Evolutionary conservation across 2,329 filamentous ascomycete species (phyloP).

Genomic region (Trichoderma semiorbis): DNA sequence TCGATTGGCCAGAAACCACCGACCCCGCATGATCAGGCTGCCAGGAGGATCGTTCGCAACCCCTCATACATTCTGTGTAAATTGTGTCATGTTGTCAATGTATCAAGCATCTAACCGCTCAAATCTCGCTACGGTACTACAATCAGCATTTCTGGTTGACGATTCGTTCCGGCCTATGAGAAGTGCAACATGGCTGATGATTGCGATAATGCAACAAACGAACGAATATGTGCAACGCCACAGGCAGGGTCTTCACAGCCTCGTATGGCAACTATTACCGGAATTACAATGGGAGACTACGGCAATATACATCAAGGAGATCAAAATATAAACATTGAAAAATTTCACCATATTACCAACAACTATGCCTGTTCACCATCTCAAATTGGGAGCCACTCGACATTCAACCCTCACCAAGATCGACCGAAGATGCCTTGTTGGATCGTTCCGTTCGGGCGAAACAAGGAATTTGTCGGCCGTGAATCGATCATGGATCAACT

Average conservation of each 20-base stretch:
- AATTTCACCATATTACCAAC: not conserved
- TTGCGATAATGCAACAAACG: not conserved
- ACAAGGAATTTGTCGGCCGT: not conserved
- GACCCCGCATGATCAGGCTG: not conserved
- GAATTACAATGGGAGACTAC: not conserved
- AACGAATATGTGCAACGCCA: not conserved
- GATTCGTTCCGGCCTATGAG: too few species aligned
- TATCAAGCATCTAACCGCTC: too few species aligned
- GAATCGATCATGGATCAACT: not conserved
- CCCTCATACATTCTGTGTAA: too few species aligned
- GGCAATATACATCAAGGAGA: not conserved
- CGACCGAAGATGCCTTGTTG: not conserved
- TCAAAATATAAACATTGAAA: not conserved
- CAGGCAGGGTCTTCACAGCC: not conserved
- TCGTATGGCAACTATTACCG: accelerated
- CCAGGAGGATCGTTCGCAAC: too few species aligned
- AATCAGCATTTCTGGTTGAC: too few species aligned
- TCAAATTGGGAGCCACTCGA: not conserved
- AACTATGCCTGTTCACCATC: not conserved
- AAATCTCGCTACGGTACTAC: too few species aligned
- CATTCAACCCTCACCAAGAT: not conserved
- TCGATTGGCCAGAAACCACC: too few species aligned
- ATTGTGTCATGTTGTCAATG: too few species aligned
- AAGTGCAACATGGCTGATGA: not conserved
- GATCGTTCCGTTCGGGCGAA: not conserved